phyloP scores from a whole-genome alignment of 306 rosid species.

The Cyclanthera cordifolia region DNA sequence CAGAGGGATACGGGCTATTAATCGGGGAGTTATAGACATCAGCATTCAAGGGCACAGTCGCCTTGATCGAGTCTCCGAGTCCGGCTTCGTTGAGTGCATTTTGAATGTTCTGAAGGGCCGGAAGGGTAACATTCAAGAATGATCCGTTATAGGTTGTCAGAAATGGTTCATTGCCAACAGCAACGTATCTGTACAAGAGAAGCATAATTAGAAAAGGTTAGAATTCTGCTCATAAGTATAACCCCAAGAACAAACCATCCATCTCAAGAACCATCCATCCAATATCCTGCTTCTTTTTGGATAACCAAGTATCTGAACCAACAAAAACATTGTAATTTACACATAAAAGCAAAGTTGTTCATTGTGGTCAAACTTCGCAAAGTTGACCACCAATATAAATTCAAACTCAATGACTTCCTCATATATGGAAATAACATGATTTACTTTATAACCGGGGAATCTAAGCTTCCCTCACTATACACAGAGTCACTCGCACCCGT shows the following conservation, averaged over 20 bases:
- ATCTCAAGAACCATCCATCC: not conserved
- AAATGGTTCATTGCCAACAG: constrained; percentile 98
- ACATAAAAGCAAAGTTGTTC: too few relatives aligned
- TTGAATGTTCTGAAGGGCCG: constrained; percentile 91
- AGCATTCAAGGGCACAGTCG: constrained; percentile 91
- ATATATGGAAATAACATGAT: too few relatives aligned
- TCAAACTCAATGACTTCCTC: not conserved
- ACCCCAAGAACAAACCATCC: not conserved
- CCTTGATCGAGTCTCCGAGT: constrained; percentile 57
- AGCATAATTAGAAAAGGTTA: constrained; percentile 5
- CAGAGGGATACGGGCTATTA: constrained; percentile 51
- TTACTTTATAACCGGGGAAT: too few relatives aligned
- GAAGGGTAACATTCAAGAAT: constrained; percentile 66
- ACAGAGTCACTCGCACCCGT: too few relatives aligned
- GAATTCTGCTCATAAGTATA: not conserved
- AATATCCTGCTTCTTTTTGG: not conserved
- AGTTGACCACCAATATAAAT: not conserved
- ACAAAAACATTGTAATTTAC: not conserved
- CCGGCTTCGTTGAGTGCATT: constrained; percentile 85
- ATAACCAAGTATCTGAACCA: too few relatives aligned
- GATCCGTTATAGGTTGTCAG: constrained; percentile 75
- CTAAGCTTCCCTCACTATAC: too few relatives aligned
- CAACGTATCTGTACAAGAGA: constrained; percentile 59
- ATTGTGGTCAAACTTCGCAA: not conserved
- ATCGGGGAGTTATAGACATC: constrained; percentile 74